These are phyloP conservation scores for Stipa capillata DNA, from an alignment of 176 grass and related monocot species.

Conservation along the genomic window DNA sequence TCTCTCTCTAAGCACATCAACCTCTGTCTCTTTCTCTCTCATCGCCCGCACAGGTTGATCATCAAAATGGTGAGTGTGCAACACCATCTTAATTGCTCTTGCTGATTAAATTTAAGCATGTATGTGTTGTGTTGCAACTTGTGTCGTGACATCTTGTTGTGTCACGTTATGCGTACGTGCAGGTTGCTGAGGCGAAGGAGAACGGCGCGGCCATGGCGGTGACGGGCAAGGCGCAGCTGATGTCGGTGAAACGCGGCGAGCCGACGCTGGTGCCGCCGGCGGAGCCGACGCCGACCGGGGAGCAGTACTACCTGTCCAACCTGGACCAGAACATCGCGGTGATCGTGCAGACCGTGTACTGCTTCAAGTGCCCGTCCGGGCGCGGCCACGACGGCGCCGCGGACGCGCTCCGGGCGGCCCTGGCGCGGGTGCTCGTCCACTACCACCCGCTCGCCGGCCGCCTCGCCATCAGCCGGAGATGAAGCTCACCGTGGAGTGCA, in stretches of 20 bases:
- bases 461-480: constrained; percentile 63
- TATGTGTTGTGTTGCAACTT: not conserved
- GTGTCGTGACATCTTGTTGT: not conserved
- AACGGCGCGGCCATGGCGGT: not conserved
- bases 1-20: not conserved
- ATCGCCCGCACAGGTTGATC: not conserved
- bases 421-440: constrained; percentile 70
- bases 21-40: not conserved
- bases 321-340: constrained; percentile 96
- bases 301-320: constrained; percentile 89
- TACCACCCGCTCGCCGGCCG: constrained; percentile 90
- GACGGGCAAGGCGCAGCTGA: constrained; percentile 8
- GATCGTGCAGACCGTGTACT: constrained; percentile 81
- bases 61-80: constrained; percentile 31
- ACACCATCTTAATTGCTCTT: not conserved
- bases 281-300: constrained; percentile 47
- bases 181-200: constrained; percentile 48
- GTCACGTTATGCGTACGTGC: not conserved
- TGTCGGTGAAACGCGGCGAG: constrained; percentile 41
- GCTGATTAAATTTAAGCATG: not conserved
- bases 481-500: constrained; percentile 81
- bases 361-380: constrained; percentile 44
- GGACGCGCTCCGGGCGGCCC: constrained; percentile 47
- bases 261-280: constrained; percentile 53
- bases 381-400: constrained; percentile 14